A percentile compares a stretch with the other conserved stretches of the same genome.
phyloP scores from a whole-genome alignment of 2,329 filamentous ascomycete genomes.

The Microascus cirrosus region DNA sequence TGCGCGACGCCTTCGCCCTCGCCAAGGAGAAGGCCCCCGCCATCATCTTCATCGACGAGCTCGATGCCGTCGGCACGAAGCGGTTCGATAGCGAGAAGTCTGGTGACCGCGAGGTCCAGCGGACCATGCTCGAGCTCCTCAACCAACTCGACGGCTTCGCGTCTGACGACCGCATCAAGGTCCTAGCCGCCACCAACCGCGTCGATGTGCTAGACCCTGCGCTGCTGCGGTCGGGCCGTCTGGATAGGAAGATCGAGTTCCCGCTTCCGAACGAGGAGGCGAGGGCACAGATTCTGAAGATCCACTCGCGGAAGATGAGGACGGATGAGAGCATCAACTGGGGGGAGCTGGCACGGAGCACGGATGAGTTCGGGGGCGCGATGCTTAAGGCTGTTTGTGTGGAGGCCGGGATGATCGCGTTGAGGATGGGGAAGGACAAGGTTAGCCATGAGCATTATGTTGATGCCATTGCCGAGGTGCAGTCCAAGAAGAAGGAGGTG shows the following conservation, averaged over 20 bases:
- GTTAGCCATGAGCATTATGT: conserved; percentile 98
- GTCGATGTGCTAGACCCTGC: conserved; percentile 90
- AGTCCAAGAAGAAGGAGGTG: conserved; percentile 87
- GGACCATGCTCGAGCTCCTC: conserved; percentile 96
- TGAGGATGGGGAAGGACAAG: conserved; percentile 89
- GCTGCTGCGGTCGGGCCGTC: conserved; percentile 77
- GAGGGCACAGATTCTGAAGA: conserved; percentile 90
- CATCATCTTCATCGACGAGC: conserved; percentile 98
- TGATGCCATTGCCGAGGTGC: conserved; percentile 93
- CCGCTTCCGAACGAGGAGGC: conserved; percentile 96
- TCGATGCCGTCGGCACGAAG: conserved; percentile 97
- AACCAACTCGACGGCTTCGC: conserved; percentile 98
- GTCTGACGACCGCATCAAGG: conserved; percentile 93
- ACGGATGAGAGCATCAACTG: conserved; percentile 91
- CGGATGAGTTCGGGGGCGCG: conserved; percentile 95
- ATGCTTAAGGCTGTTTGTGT: conserved; percentile 98
- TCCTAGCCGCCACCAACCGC: conserved; percentile 87
- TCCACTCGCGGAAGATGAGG: conserved; percentile 97
- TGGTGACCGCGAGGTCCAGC: conserved; percentile 93
- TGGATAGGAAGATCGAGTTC: conserved; percentile 97
- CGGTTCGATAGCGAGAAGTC: conserved; percentile 98
- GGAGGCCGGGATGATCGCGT: conserved; percentile 96
- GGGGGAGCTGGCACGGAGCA: conserved; percentile 88
- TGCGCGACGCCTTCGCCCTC: conserved; percentile 92
- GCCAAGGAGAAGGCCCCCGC: conserved; percentile 98